Evolutionary conservation across 306 rosid genomes (phyloP), one percentile per base, ranked within the genome.

Genomic region (Prunus kanzakura): DNA sequence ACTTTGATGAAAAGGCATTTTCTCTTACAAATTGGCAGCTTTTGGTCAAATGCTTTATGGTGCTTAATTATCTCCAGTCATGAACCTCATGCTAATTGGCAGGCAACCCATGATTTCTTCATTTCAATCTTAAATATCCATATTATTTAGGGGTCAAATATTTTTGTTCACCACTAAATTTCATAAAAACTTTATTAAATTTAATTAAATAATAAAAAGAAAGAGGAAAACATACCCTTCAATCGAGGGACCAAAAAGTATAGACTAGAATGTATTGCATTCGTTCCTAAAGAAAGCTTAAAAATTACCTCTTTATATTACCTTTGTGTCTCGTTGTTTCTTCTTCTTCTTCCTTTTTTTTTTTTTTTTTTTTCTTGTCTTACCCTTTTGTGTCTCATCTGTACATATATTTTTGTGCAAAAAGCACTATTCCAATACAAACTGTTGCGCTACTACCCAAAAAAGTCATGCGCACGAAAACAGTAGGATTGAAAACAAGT

Each of bases 1-100:
- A 64, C 58, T 61, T 77, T 70, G 45, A 49, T 50, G 35, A 30
- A 73, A 77, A 72, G 76, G 70, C 27, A 2, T 27, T 73, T 32
- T 15, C 62, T 76, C 66, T 63, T 63, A 62, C 51, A 27, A 62
- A 57, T 52, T 64, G 27, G 27, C 45, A 41, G 32, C 46, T 64
- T 50, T 73, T 29, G 50, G 62, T 11, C 56, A 43, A 71, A 16
- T n/a, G 58, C 72, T 52, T 50, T 23, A 11, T n/a, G 3, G 27
- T 47, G n/a, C 61, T 43, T 43, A 32, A 32, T 35, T 35, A 12
- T 20, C 45, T 66, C 65, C 20, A 6, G 20, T 52, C 23, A 52
- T 30, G 19, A 5, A 63, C 20, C 15, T 16, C 67, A 32, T 8
- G 45, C 13, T 60, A 7, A 63, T 58, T 11, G 7, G 16, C 30